Evolutionary conservation across 2,329 filamentous ascomycete species (phyloP).

Genomic region (Plectosphaerella sp.): DNA sequence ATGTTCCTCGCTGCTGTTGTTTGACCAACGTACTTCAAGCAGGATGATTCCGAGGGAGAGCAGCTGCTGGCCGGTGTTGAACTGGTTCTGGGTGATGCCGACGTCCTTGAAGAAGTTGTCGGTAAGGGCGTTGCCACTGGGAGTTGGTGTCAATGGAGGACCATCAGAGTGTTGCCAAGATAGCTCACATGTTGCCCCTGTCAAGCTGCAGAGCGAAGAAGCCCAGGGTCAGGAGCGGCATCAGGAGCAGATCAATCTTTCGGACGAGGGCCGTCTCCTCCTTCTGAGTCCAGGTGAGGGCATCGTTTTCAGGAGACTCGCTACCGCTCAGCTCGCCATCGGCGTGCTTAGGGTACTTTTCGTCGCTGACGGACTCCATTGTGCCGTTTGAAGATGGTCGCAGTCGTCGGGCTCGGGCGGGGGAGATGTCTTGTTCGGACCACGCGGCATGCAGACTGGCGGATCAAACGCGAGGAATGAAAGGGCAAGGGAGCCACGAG

Average conservation of each 20-base stretch:
- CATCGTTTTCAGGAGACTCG: not conserved
- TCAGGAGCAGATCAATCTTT: slow-evolving; percentile 35
- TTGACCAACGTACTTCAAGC: slow-evolving; percentile 21
- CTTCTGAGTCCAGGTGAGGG: slow-evolving; percentile 16
- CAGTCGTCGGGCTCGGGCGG: not conserved
- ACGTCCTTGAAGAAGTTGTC: slow-evolving; percentile 41
- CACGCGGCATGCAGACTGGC: too few species aligned
- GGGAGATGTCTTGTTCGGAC: too few species aligned
- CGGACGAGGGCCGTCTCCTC: slow-evolving; percentile 21
- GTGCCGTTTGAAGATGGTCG: not conserved
- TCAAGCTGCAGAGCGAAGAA: slow-evolving; percentile 38
- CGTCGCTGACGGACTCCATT: not conserved
- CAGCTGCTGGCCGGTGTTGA: slow-evolving; percentile 47
- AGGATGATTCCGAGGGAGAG: slow-evolving; percentile 44
- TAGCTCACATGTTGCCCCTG: slow-evolving; percentile 26
- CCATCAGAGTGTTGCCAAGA: too few species aligned
- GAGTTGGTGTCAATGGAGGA: not conserved
- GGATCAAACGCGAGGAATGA: too few species aligned
- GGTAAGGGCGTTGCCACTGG: slow-evolving; percentile 10
- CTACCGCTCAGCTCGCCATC: not conserved
- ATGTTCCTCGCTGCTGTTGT: not conserved
- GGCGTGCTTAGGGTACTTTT: not conserved
- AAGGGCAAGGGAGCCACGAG: too few species aligned
- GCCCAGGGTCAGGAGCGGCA: slow-evolving; percentile 41
- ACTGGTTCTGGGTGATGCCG: slow-evolving; percentile 42